Evolutionary conservation across 2,329 filamentous ascomycete genomes (phyloP), one percentile per base, ranked within the genome.

Genomic region (Elsinoe batatas): DNA sequence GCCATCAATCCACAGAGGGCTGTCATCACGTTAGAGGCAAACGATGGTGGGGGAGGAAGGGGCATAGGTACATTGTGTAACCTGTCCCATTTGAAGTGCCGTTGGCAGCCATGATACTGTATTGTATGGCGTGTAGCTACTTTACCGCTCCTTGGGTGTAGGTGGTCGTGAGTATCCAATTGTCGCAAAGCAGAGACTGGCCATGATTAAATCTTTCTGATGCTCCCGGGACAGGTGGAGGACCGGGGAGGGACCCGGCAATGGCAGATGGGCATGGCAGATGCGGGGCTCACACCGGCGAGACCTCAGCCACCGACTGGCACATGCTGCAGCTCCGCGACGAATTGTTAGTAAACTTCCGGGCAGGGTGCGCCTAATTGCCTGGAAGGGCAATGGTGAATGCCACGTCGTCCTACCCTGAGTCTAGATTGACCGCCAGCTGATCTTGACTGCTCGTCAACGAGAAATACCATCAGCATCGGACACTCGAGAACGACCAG

Each of bases 1-100:
- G 61, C 72, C 72, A 56, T 73, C 71, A 64, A 75, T 73, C 57
- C 71, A 64, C 58, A 75, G 68, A 40, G 73, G 73, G 22, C 53
- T 55, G 38, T 18, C 10, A 7, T 15, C 15, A 13, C 15, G 17
- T 33, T 22, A 44, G 38, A 18, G 13, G 22, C 17, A 44, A 3
- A 30, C 5, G 26, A 30, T 35, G 8, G 35, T n/a, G 15, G 37
- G 13, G 33, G 15, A 18, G 13, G 13, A 7, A 40, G 32, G 33
- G 17, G 37, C 8, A 33, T 11, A 7, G 13, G 11, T 47, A 55
- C 53, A 74, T 66, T 5, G 64, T 42, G 12, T 56, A 55, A 30
- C 26, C 42, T n/a, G 30, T 33, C 20, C 42, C 42, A 17, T 55
- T 47, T 10, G 51, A 13, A 18, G 33, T 40, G n/a, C 49, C 51